These are phyloP conservation scores for Hermanozyma aechmeae DNA, from an alignment of 805 yeast genomes.

Conservation along the genomic window DNA sequence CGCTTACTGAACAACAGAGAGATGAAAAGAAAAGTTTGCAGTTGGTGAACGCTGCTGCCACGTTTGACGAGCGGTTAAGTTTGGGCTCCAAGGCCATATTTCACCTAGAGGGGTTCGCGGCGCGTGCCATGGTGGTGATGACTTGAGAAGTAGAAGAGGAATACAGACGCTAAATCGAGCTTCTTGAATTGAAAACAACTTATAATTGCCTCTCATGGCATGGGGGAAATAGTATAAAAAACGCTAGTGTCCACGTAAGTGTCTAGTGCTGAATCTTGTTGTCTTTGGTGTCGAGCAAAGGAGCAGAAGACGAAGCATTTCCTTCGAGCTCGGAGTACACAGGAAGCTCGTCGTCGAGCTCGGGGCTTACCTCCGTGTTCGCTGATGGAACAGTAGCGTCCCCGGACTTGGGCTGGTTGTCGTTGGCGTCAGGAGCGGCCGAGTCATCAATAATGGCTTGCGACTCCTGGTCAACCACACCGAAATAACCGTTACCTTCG, in stretches of 20 bases:
- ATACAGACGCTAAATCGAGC: too few relatives aligned
- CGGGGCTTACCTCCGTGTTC: not conserved
- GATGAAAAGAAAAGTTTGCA: slow-evolving; percentile 25
- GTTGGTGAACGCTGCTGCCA: slow-evolving; percentile 52
- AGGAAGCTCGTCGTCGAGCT: too few relatives aligned
- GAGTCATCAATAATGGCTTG: slow-evolving; percentile 11
- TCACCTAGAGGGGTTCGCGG: slow-evolving; percentile 91
- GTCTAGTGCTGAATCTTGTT: slow-evolving; percentile 22
- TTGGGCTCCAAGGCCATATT: slow-evolving; percentile 84
- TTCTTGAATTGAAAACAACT: too few relatives aligned
- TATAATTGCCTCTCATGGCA: too few relatives aligned
- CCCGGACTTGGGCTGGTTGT: too few relatives aligned
- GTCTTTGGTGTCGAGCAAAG: too few relatives aligned
- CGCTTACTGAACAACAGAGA: slow-evolving; percentile 23
- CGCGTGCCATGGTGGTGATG: slow-evolving; percentile 65
- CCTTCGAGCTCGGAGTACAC: too few relatives aligned
- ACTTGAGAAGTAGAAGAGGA: not conserved
- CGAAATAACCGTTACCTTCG: slow-evolving; percentile 11
- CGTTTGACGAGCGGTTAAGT: slow-evolving; percentile 77
- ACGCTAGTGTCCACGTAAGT: too few relatives aligned
- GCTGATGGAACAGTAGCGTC: not conserved
- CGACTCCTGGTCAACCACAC: slow-evolving; percentile 18
- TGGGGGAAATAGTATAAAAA: too few relatives aligned
- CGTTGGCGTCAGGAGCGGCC: slow-evolving; percentile 1
- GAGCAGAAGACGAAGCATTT: too few relatives aligned